These are phyloP conservation scores for Globomyces pollinis-pini DNA, from an alignment of 192 early-diverging fungal species.

Conservation along the genomic window DNA sequence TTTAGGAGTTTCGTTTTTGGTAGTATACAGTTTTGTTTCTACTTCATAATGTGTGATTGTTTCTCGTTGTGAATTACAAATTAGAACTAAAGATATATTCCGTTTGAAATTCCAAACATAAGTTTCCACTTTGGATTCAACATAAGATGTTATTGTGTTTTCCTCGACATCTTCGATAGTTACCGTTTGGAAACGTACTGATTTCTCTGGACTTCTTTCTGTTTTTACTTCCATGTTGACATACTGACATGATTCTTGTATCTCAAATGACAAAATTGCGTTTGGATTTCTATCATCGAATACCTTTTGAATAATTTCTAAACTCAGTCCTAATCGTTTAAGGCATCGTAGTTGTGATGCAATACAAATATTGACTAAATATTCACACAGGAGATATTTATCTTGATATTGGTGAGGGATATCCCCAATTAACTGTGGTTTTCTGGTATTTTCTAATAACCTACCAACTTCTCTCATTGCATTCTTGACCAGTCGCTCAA, in stretches of 20 bases:
- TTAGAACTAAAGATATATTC: not conserved
- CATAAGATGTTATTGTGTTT: not conserved
- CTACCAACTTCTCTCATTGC: too few relatives aligned
- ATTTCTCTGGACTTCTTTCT: not conserved
- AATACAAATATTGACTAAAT: constrained; percentile 8
- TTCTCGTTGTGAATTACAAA: not conserved
- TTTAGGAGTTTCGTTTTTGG: not conserved
- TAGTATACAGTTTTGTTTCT: not conserved
- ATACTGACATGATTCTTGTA: constrained; percentile 13
- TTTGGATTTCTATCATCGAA: not conserved
- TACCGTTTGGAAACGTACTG: not conserved
- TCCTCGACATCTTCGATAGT: not conserved
- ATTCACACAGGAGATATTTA: constrained; percentile 21
- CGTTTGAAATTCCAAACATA: not conserved
- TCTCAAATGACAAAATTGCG: constrained; percentile 11
- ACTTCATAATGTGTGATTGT: constrained; percentile 9
- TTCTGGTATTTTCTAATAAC: too few relatives aligned
- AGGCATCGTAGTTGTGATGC: constrained; percentile 11
- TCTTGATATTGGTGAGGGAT: constrained; percentile 16
- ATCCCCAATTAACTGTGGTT: not conserved
- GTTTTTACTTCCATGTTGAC: not conserved
- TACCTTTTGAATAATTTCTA: not conserved
- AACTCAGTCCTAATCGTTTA: constrained; percentile 10
- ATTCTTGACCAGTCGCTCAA: too few relatives aligned
- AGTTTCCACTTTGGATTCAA: not conserved